Evolutionary conservation across 1,284 basidiomycete genomes (phyloP).

Genomic region (Ceratobasidium theobromae): DNA sequence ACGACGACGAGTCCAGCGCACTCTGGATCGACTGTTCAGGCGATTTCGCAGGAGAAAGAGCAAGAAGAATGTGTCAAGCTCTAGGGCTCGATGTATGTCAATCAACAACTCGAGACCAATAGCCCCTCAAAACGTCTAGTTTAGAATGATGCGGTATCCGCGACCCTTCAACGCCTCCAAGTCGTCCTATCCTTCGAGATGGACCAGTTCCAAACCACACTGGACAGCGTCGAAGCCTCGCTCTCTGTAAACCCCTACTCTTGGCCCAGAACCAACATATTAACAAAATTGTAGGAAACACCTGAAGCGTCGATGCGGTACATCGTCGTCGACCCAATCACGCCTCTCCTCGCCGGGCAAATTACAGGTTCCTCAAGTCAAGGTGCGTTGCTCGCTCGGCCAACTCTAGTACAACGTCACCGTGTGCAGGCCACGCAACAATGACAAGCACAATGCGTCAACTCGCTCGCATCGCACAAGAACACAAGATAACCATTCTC

Average conservation of each 20-base stretch:
- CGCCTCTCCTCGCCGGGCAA: conserved; percentile 62
- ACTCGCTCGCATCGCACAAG: conserved; percentile 55
- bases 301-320: conserved; percentile 44
- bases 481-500: conserved; percentile 40
- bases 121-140: too few species aligned
- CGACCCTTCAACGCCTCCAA: conserved; percentile 46
- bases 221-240: conserved; percentile 49
- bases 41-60: conserved; percentile 59
- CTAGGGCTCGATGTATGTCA: conserved; percentile 44
- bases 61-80: conserved; percentile 47
- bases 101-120: too few species aligned
- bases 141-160: not conserved
- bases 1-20: conserved; percentile 45
- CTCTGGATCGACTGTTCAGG: conserved; percentile 73
- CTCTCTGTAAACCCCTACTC: conserved; percentile 41
- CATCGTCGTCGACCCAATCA: conserved; percentile 66
- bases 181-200: conserved; percentile 61
- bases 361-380: conserved; percentile 67
- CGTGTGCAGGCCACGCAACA: conserved; percentile 58
- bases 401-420: not conserved
- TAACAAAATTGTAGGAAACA: conserved; percentile 14
- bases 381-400: conserved; percentile 45
- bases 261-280: too few species aligned
- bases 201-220: conserved; percentile 52
- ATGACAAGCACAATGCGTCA: conserved; percentile 71